Percentiles rank a stretch among this genome's conserved stretches.
Evolutionary conservation across 306 rosid genomes (phyloP).

Genomic region (Geum urbanum): DNA sequence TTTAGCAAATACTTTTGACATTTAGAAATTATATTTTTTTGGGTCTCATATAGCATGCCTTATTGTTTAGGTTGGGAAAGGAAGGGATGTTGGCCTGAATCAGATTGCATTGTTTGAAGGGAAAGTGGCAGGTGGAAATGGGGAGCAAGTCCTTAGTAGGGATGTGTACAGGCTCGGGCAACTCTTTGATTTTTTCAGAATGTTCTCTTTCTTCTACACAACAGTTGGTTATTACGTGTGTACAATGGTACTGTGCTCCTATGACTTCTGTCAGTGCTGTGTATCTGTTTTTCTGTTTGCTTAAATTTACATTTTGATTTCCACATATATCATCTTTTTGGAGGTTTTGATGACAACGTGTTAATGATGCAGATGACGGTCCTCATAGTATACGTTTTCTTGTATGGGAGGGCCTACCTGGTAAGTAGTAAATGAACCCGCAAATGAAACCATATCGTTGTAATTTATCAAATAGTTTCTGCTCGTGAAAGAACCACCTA

Average conservation of each 20-base stretch:
- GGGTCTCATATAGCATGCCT: slow-evolving; percentile 26
- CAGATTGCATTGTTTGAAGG: slow-evolving; percentile 99
- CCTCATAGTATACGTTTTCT: slow-evolving; percentile 78
- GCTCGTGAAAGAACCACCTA: neutral
- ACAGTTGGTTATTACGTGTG: slow-evolving; percentile 95
- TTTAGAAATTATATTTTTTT: slow-evolving; percentile 13
- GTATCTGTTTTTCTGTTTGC: neutral
- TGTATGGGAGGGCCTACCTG: slow-evolving; percentile 92
- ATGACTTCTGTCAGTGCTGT: neutral
- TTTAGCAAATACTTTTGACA: slow-evolving; percentile 13
- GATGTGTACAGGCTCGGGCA: slow-evolving; percentile 90
- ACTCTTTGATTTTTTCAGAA: slow-evolving; percentile 92
- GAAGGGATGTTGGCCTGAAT: slow-evolving; percentile 97
- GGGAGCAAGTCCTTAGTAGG: slow-evolving; percentile 97
- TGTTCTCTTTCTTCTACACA: slow-evolving; percentile 91
- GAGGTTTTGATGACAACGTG: slow-evolving; percentile 17
- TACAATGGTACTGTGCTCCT: slow-evolving; percentile 64
- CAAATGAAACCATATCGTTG: no score
- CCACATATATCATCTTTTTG: slow-evolving; percentile 3
- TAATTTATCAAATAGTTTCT: no score
- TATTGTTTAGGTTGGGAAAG: slow-evolving; percentile 86
- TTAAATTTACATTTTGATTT: neutral
- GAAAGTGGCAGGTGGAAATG: slow-evolving; percentile 98
- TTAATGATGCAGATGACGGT: slow-evolving; percentile 83
- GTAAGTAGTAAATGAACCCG: slow-evolving; percentile 38